Conservation (phyloP, 2,329 filamentous ascomycete genomes). For the Aspergillus texensis region DNA sequence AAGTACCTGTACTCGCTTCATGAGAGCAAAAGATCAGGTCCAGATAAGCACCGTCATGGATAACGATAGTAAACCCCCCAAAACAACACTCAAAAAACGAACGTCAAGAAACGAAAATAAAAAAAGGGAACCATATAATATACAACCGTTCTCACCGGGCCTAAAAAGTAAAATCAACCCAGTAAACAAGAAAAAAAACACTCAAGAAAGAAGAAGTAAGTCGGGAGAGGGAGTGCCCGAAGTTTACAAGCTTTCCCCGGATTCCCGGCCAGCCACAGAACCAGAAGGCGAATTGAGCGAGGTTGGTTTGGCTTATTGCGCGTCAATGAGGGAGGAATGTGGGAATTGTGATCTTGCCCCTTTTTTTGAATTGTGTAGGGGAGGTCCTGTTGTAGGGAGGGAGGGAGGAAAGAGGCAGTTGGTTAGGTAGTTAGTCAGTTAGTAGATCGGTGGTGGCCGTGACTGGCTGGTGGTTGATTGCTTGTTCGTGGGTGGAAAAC, state of each 20-base stretch:
- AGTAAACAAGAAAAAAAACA: neutral
- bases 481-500: conserved; percentile 6
- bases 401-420: neutral
- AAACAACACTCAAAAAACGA: neutral
- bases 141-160: neutral
- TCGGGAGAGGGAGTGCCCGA: neutral
- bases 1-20: conserved; percentile 30
- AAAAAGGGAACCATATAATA: neutral
- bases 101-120: neutral
- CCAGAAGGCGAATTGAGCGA: neutral
- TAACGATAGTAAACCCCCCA: neutral
- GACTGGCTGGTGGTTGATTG: neutral
- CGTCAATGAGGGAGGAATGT: neutral
- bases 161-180: no score
- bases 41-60: conserved; percentile 33
- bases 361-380: neutral
- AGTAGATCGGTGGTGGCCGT: neutral
- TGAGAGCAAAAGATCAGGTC: conserved; percentile 33
- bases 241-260: neutral
- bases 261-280: neutral
- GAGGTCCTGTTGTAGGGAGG: neutral
- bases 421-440: neutral
- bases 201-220: neutral
- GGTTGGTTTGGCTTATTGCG: neutral
- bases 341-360: neutral